Evolutionary conservation across 208 protist species (phyloP).

Genomic region (Balamuthia mandrillaris): DNA sequence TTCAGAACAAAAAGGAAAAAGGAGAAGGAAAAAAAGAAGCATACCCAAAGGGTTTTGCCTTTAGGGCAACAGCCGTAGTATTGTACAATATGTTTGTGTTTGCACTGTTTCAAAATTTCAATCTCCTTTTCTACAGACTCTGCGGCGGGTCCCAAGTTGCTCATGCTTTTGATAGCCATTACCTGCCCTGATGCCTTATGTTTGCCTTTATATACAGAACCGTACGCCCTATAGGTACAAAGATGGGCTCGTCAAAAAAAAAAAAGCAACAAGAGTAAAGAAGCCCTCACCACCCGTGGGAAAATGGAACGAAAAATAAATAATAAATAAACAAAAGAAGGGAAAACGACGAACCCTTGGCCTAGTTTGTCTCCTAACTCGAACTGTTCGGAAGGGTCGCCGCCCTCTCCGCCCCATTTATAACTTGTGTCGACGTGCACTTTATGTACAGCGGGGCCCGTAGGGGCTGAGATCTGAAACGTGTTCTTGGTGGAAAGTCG

Average conservation of each 20-base stretch:
- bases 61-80: not conserved
- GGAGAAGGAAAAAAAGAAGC: not conserved
- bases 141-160: not conserved
- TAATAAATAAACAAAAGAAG: not conserved
- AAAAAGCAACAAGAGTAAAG: not conserved
- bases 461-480: constrained; percentile 11
- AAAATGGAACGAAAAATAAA: no score
- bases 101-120: constrained; percentile 7
- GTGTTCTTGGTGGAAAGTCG: no score
- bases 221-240: not conserved
- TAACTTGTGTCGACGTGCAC: not conserved
- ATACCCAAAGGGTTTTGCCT: constrained; percentile 20
- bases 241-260: not conserved
- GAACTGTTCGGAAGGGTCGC: not conserved
- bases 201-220: not conserved
- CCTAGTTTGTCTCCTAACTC: not conserved
- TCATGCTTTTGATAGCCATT: not conserved
- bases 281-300: no score
- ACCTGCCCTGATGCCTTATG: not conserved
- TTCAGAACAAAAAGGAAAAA: no score
- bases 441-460: not conserved
- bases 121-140: constrained; percentile 21
- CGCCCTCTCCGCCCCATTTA: not conserved
- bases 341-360: not conserved
- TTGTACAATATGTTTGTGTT: constrained; percentile 5